A percentile compares a stretch with the other conserved stretches of the same genome.
Evolutionary conservation across 352 stramenopile genomes (phyloP).

Genomic region (Phytophthora rubi): DNA sequence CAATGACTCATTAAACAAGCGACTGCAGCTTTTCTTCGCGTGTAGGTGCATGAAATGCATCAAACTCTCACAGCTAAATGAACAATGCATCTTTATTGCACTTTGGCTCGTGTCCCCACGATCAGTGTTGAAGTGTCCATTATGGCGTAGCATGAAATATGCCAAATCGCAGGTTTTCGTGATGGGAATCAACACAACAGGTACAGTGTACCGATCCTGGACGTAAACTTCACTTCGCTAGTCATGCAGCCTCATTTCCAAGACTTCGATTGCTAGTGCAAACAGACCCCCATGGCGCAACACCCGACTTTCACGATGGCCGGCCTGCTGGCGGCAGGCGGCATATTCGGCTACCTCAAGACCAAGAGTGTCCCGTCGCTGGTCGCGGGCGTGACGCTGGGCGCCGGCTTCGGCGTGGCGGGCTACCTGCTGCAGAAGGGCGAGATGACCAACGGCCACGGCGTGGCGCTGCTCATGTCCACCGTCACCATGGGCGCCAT

Average conservation of each 20-base stretch:
- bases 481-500: constrained; percentile 89
- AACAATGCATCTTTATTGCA: neutral
- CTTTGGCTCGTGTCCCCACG: neutral
- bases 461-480: constrained; percentile 78
- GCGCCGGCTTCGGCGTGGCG: constrained; percentile 78
- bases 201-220: constrained; percentile 13
- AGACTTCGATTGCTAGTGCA: neutral
- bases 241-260: constrained; percentile 4
- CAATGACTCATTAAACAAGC: too few species aligned
- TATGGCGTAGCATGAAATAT: neutral
- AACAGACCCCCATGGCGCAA: constrained; percentile 56
- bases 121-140: neutral
- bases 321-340: constrained; percentile 65
- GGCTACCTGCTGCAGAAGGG: constrained; percentile 83
- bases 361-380: constrained; percentile 84
- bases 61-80: too few species aligned
- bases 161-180: neutral
- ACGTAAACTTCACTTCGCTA: constrained; percentile 10
- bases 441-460: constrained; percentile 86
- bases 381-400: constrained; percentile 80
- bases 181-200: neutral
- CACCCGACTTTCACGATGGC: constrained; percentile 89
- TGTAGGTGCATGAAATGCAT: too few species aligned
- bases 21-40: too few species aligned
- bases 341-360: constrained; percentile 82